Conservation (phyloP, 176 grass and related monocot species). For the Urochloa ruziziensis region DNA sequence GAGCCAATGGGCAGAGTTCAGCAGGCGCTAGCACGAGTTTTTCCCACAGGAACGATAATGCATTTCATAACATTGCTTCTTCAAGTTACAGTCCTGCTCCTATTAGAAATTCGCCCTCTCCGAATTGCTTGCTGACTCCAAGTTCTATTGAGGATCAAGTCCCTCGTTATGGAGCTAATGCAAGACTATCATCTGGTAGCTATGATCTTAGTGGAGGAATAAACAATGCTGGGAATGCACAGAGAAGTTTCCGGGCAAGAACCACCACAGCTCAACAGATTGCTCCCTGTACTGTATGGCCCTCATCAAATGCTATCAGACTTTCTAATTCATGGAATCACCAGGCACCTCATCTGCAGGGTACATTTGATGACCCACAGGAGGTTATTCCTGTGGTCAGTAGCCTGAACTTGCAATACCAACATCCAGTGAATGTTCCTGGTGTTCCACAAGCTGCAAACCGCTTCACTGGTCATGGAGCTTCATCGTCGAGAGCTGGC, state of each 20-base stretch:
- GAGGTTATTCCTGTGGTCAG: slow-evolving; percentile 41
- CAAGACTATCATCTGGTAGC: slow-evolving; percentile 28
- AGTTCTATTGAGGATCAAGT: slow-evolving; percentile 51
- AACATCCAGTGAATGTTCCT: slow-evolving; percentile 41
- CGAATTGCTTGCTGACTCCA: slow-evolving; percentile 32
- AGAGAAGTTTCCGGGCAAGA: slow-evolving; percentile 65
- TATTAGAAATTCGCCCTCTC: slow-evolving; percentile 36
- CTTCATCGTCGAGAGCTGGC: slow-evolving; percentile 45
- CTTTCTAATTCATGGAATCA: slow-evolving; percentile 40
- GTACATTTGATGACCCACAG: slow-evolving; percentile 49
- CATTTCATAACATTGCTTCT: slow-evolving; percentile 46
- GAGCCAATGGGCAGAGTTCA: slow-evolving; percentile 55
- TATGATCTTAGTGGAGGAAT: slow-evolving; percentile 38
- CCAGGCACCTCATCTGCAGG: slow-evolving; percentile 37
- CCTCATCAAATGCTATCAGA: slow-evolving; percentile 43
- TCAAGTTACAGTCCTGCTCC: slow-evolving; percentile 41
- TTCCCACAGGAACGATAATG: slow-evolving; percentile 40
- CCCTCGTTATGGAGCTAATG: slow-evolving; percentile 20
- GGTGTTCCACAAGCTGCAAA: slow-evolving; percentile 46
- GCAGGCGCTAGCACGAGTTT: slow-evolving; percentile 45
- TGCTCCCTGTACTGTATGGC: slow-evolving; percentile 40
- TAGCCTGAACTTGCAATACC: slow-evolving; percentile 44
- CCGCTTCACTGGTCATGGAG: slow-evolving; percentile 42
- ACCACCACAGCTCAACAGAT: slow-evolving; percentile 38
- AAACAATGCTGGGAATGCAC: slow-evolving; percentile 31